Base-by-base conservation (phyloP, 139 green algal species). In the Raphidocelis subcapitata region DNA sequence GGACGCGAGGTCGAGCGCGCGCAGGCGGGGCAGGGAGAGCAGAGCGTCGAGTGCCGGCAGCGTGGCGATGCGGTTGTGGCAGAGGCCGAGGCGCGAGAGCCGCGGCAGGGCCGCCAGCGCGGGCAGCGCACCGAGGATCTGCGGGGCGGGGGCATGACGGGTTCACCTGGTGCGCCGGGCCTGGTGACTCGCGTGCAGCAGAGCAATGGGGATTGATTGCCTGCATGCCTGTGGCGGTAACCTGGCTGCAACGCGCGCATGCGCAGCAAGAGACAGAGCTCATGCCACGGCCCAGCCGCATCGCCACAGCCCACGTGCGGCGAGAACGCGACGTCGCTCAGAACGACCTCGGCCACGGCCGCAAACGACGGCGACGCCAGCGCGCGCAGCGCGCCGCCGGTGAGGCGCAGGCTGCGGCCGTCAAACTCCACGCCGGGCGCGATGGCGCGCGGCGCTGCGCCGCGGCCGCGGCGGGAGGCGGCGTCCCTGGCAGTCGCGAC, bases 11-110 rank as follows among this genome's bases (percentile, higher is more conserved):
- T 3, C 5, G 35, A 75, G 41, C 14, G 67, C 54, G 26, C 32
- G 63, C 57, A 75, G 69, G 5, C 44, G 3, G 0, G 41, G 28
- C 28, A 75, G 57, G 8, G 10, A 24, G 41, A 75, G 69, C 69
- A 75, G 57, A 4, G 69, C 37, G 41, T 75, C 54, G 35, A 75
- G 69, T 29, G 65, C 54, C 32, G 69, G 69, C 69, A 75, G 69
- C 35, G 28, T 33, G 20, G 37, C 46, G 29, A 75, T 28, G 54
- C 59, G 54, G 20, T 14, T 55, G 29, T 28, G 18, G 5, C 10
- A 26, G 4, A 75, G 59, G 20, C 23, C 52, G 28, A 75, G 59
- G 41, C 57, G 51, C 35, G 4, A 10, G 12, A 75, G 46, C 10
- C 59, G 57, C 29, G 23, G 16, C 28, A 75, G 59, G 18, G 35